Percentiles rank a stretch among this genome's conserved stretches.
These are phyloP conservation scores for Bruguiera parviflora DNA, from an alignment of 345 rosid species.

Conservation along the genomic window DNA sequence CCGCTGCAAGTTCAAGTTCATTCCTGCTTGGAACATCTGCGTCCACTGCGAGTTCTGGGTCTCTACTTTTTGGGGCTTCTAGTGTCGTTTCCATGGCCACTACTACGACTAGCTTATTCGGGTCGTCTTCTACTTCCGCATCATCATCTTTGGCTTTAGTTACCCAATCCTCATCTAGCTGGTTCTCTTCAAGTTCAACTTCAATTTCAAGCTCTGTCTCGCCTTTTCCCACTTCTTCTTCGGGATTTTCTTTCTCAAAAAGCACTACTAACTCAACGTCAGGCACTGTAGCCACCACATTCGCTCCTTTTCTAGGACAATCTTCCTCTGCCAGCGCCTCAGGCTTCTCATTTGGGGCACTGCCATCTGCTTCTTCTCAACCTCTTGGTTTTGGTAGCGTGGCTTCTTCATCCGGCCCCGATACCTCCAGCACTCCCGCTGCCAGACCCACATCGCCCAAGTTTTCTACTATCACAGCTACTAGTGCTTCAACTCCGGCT, in stretches of 20 bases:
- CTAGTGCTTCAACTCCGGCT: constrained; percentile 40
- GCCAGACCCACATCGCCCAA: neutral
- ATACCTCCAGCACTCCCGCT: neutral
- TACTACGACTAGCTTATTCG: neutral
- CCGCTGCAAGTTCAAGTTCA: constrained; percentile 22
- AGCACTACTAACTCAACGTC: constrained; percentile 25
- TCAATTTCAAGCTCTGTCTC: constrained; percentile 28
- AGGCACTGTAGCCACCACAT: constrained; percentile 21
- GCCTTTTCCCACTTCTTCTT: constrained; percentile 39
- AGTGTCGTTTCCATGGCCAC: too few species aligned
- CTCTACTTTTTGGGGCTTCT: neutral
- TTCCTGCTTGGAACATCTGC: constrained; percentile 22
- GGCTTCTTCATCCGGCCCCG: neutral
- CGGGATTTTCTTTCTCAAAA: constrained; percentile 44
- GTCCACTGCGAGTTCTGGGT: constrained; percentile 1
- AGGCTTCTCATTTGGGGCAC: neutral
- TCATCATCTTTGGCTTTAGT: too few species aligned
- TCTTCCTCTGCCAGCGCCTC: constrained; percentile 13
- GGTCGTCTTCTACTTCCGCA: constrained; percentile 7
- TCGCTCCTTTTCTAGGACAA: constrained; percentile 27
- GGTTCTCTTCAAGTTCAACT: constrained; percentile 19
- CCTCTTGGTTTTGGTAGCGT: neutral
- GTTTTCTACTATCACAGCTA: constrained; percentile 14
- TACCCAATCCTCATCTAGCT: constrained; percentile 7
- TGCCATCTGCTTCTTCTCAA: constrained; percentile 2